Evolutionary conservation across 2,329 filamentous ascomycete genomes (phyloP).

Genomic region (Zasmidium angulare): DNA sequence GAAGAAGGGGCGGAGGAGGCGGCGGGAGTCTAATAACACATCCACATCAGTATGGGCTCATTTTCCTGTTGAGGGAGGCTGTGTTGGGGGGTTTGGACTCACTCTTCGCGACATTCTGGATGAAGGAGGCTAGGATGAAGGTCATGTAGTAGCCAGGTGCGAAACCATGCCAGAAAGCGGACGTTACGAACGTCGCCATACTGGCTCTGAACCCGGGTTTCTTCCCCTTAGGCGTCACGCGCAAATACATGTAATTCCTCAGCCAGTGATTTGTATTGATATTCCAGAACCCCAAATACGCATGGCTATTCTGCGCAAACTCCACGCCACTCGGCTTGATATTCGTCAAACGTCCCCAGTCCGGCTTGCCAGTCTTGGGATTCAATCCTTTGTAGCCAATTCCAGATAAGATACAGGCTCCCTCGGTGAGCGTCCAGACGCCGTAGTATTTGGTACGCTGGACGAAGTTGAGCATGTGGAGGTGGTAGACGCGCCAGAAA

Average conservation of each 20-base stretch:
- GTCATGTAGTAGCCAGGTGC: constrained; percentile 93
- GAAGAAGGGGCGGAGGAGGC: constrained; percentile 89
- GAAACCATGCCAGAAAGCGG: constrained; percentile 97
- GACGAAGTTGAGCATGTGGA: constrained; percentile 82
- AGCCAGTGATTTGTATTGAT: constrained; percentile 99
- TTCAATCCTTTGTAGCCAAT: constrained; percentile 95
- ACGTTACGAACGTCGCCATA: constrained; percentile 89
- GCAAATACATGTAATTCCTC: constrained; percentile 90
- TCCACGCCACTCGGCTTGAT: constrained; percentile 85
- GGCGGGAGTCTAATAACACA: constrained; percentile 69
- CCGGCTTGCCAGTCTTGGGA: constrained; percentile 76
- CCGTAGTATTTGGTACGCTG: constrained; percentile 93
- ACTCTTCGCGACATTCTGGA: constrained; percentile 95
- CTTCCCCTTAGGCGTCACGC: constrained; percentile 90
- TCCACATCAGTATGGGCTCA: no score
- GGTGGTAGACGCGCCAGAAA: constrained; percentile 69
- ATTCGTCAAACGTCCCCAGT: constrained; percentile 88
- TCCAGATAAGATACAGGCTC: constrained; percentile 88
- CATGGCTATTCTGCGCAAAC: constrained; percentile 87
- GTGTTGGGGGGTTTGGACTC: constrained; percentile 40
- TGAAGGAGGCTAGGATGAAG: constrained; percentile 84
- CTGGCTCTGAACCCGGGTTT: constrained; percentile 96
- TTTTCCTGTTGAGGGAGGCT: neutral
- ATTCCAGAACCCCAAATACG: constrained; percentile 91
- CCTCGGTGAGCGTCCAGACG: constrained; percentile 90